A percentile compares a stretch with the other conserved stretches of the same genome.
Evolutionary conservation across 2,329 filamentous ascomycete genomes (phyloP).

Genomic region (Aspergillus sp.): DNA sequence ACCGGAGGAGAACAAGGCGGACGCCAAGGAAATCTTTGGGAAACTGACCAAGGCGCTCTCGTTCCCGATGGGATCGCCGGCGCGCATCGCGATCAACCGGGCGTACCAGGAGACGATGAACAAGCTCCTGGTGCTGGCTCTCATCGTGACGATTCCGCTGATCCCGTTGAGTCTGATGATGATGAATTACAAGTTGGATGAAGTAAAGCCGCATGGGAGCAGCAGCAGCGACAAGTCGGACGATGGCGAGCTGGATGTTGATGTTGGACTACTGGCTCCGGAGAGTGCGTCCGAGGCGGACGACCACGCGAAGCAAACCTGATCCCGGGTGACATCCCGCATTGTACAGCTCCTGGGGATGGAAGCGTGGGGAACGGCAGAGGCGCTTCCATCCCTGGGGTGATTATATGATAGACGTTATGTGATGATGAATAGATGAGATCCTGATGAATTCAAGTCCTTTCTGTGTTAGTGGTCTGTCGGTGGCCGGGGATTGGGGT

Average conservation of each 20-base stretch:
- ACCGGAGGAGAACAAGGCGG: conserved; percentile 43
- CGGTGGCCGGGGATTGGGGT: too few species aligned
- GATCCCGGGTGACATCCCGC: conserved; percentile 4
- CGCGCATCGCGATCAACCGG: conserved; percentile 59
- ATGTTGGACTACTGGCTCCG: conserved; percentile 9
- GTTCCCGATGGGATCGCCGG: conserved; percentile 57
- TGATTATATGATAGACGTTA: background rate
- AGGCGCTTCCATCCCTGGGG: background rate
- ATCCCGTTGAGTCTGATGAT: conserved; percentile 57
- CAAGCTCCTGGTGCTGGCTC: conserved; percentile 55
- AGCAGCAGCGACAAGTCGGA: background rate
- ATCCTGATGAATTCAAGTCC: background rate
- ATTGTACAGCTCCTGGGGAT: background rate
- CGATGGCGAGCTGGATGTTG: conserved; percentile 12
- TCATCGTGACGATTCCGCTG: conserved; percentile 56
- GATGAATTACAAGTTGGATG: conserved; percentile 58
- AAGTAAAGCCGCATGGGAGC: conserved; percentile 28
- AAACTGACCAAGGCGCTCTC: conserved; percentile 55
- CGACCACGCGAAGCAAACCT: conserved; percentile 27
- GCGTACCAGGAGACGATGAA: conserved; percentile 67
- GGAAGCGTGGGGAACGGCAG: too few species aligned
- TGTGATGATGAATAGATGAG: background rate
- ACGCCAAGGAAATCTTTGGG: conserved; percentile 51
- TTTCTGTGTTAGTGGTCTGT: too few species aligned
- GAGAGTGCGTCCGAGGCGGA: conserved; percentile 18